Base-by-base conservation (phyloP, 1,284 basidiomycete genomes). In the Cutaneotrichosporon sp. region DNA sequence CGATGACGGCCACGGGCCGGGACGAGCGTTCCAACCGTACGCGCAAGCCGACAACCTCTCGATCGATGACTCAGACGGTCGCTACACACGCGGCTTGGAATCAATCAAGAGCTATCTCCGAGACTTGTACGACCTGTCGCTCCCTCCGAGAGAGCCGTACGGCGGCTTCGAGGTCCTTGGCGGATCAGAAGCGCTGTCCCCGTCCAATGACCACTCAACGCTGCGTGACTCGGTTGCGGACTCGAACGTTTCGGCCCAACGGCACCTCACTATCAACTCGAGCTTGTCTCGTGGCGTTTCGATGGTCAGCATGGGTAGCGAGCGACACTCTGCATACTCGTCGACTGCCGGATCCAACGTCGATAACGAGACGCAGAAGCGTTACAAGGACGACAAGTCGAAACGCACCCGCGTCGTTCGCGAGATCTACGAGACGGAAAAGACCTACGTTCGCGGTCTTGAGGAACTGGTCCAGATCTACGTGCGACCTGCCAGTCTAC, bases 381-480 rank as follows among this genome's bases (percentile, higher is more conserved):
- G 88, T 72, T 88, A 82, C 76, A 94, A 92, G 76, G 86, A 93
- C 63, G 89, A 93, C 71, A 86, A 84, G 68, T 77, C 78, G 11
- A 91, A 88, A 72, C 81, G 90, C 47, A 81, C 82, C 5, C 83
- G 83, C 75, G 82, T 92, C 41, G 79, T 92, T 47, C 81, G 84
- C 43, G 90, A 94, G 75, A 92, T 94, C 63, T 82, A 91, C 44
- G 81, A 87, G 88, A 97, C 94, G 38, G 94, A 99, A 74, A 82
- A 89, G 58, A 93, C 93, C 1, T 99, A 98, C 72, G 90, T 97
- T 52, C 87, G 87, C 62, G 88, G 90, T 12, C 76, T 99, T 20
- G 84, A 88, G 68, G 94, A 97, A 74, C 81, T 99, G 24, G 84
- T 93, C 46, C 88, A 93, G 54, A 96, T 98, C 57, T 99, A 98